Evolutionary conservation across 345 rosid genomes (phyloP), one percentile per base, ranked within the genome.

Genomic region (Eucalyptus rudis): DNA sequence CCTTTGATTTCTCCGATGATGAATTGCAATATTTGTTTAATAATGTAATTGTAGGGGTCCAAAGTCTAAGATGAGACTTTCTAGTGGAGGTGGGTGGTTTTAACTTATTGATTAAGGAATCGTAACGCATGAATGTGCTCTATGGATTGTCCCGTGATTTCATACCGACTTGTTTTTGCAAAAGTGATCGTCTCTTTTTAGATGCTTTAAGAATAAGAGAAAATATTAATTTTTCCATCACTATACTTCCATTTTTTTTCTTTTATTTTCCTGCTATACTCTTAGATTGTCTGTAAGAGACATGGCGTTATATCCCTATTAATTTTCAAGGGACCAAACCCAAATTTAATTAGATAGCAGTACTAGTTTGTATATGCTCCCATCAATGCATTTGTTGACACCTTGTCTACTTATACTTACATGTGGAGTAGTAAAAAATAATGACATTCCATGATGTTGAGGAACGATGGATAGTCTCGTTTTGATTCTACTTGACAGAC

Each of bases 141-240:
- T 62, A 11, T 27, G 54, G 4, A 20, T 51, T 1, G 4, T 51
- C 8, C 3, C 20, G 1, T 51, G 4, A 3, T 16, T 6, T 51
- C 8, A 51, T 51, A 7, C 3, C 0, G 1, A 40, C 43, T 40
- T 5, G 6, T 40, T 40, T 40, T 40, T n/a, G 4, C 33, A 62
- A 29, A 59, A 62, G 31, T 29, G 17, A 62, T 62, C 1, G 20
- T 12, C 7, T 13, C 33, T 6, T 62, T 62, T 13, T 11, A 62
- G 33, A 62, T 27, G 17, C 33, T 62, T 62, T 27, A 29, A 59
- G 3, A 62, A 62, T 62, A 62, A 27, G 33, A 27, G 4, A 13
- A 27, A 13, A 62, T 1, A 1, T 27, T 62, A 62, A 27, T 12
- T 27, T 62, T 27, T 12, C 4, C 33, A 62, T 62, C 17, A 62